phyloP scores from a whole-genome alignment of 2,329 filamentous ascomycete species.

The Ustulina deusta region DNA sequence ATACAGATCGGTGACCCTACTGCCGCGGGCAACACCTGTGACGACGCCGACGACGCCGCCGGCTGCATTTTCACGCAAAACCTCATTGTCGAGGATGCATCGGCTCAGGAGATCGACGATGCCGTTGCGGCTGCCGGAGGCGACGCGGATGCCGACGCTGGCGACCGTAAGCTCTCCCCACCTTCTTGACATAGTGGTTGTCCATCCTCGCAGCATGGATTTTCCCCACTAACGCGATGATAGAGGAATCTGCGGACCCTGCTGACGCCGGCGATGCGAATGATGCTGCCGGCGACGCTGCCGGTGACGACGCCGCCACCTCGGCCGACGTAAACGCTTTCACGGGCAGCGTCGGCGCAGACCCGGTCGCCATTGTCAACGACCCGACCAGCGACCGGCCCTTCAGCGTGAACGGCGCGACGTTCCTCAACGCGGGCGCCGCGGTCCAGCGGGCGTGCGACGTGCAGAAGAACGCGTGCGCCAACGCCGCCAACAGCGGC shows the following conservation, averaged over 20 bases:
- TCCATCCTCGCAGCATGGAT: neutral
- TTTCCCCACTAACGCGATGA: neutral
- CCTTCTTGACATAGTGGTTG: neutral
- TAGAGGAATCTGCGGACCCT: conserved; percentile 10
- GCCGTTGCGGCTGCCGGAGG: conserved; percentile 57
- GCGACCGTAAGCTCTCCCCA: neutral
- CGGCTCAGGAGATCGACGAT: conserved; percentile 64
- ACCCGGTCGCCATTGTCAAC: conserved; percentile 57
- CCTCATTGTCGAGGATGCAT: conserved; percentile 66
- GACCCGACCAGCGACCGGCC: conserved; percentile 54
- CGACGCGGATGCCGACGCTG: conserved; percentile 18
- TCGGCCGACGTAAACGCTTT: conserved; percentile 59
- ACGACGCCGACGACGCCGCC: conserved; percentile 59
- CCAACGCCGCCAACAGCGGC: conserved; percentile 62
- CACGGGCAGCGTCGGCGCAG: conserved; percentile 57
- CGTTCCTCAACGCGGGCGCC: conserved; percentile 62
- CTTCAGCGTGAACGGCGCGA: conserved; percentile 66
- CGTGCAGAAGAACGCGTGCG: conserved; percentile 64
- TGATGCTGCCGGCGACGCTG: conserved; percentile 27
- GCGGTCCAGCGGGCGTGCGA: conserved; percentile 63
- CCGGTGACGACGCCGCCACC: conserved; percentile 35
- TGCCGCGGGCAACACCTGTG: conserved; percentile 65
- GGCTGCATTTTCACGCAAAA: conserved; percentile 69
- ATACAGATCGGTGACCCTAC: conserved; percentile 52
- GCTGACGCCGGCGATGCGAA: conserved; percentile 13